These are phyloP conservation scores for Phoma sp. DNA, from an alignment of 2,329 filamentous ascomycete species.

Conservation along the genomic window DNA sequence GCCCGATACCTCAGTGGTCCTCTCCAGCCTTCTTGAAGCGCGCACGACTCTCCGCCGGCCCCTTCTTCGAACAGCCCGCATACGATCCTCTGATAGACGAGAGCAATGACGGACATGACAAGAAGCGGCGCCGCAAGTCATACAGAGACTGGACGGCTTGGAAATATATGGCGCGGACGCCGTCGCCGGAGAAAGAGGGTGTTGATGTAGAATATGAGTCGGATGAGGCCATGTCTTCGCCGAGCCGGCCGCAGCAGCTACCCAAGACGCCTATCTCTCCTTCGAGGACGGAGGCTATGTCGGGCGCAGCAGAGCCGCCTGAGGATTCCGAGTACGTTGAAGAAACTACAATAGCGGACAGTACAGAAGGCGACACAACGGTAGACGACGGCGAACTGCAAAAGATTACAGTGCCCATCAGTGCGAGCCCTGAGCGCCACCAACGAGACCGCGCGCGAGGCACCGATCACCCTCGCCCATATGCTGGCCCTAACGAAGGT, in stretches of 20 bases:
- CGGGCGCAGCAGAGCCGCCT: slow-evolving; percentile 3
- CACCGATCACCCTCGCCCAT: slow-evolving; percentile 33
- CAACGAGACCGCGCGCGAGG: slow-evolving; percentile 19
- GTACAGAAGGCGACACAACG: slow-evolving; percentile 11
- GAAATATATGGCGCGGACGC: slow-evolving; percentile 76
- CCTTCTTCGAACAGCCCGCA: slow-evolving; percentile 65
- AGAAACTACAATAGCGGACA: slow-evolving; percentile 12
- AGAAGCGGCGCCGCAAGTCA: slow-evolving; percentile 75
- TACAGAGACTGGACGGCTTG: slow-evolving; percentile 73
- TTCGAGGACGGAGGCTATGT: slow-evolving; percentile 1
- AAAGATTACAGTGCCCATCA: neutral
- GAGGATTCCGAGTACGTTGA: slow-evolving; percentile 2
- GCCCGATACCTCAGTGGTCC: slow-evolving; percentile 59
- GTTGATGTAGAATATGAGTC: slow-evolving; percentile 21
- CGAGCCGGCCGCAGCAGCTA: slow-evolving; percentile 31
- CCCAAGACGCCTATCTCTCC: slow-evolving; percentile 40
- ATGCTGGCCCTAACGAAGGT: slow-evolving; percentile 32
- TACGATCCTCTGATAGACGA: slow-evolving; percentile 74
- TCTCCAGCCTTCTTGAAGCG: slow-evolving; percentile 81
- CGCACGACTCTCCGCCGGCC: slow-evolving; percentile 72
- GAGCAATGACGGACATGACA: slow-evolving; percentile 63
- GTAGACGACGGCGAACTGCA: slow-evolving; percentile 11
- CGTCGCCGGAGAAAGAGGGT: slow-evolving; percentile 68
- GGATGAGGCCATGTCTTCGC: slow-evolving; percentile 28
- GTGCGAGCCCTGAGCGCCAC: neutral